phyloP scores from a whole-genome alignment of 2,329 filamentous ascomycete genomes.

The Sporothrix luriei region DNA sequence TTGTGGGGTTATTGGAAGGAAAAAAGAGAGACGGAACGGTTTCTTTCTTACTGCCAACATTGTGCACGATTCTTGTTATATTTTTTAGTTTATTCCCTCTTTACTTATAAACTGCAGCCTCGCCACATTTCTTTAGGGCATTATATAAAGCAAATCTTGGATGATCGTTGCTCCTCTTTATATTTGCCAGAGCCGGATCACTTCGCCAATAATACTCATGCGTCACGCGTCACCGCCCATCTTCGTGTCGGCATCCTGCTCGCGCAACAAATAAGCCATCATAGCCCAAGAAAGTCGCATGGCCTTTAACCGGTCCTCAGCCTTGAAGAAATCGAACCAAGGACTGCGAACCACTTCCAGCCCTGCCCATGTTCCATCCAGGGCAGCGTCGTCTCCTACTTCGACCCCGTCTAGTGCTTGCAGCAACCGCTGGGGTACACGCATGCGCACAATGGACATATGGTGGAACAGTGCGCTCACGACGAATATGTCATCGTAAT shows the following conservation, averaged over 20 bases:
- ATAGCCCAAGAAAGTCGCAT: constrained; percentile 62
- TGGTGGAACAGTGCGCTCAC: constrained; percentile 65
- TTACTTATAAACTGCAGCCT: background rate
- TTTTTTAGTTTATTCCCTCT: background rate
- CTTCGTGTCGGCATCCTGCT: constrained; percentile 34
- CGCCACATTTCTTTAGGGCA: background rate
- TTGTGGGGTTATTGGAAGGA: constrained; percentile 18
- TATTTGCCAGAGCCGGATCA: background rate
- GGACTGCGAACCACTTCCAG: constrained; percentile 60
- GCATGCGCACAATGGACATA: constrained; percentile 58
- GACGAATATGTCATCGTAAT: constrained; percentile 64
- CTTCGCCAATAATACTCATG: too few relatives aligned
- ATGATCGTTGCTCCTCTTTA: background rate
- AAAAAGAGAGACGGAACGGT: constrained; percentile 17
- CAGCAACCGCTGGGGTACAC: constrained; percentile 59
- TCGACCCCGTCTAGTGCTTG: constrained; percentile 55
- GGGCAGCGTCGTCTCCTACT: constrained; percentile 34
- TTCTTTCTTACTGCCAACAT: background rate
- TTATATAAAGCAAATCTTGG: background rate
- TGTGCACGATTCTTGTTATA: background rate
- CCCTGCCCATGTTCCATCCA: constrained; percentile 32
- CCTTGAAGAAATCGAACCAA: constrained; percentile 64
- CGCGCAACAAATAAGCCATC: constrained; percentile 63
- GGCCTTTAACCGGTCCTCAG: constrained; percentile 57
- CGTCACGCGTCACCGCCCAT: constrained; percentile 25